Percentiles rank a stretch among this genome's conserved stretches.
phyloP scores from a whole-genome alignment of 495 filamentous ascomycete genomes.

The Coniosporium apollinis region DNA sequence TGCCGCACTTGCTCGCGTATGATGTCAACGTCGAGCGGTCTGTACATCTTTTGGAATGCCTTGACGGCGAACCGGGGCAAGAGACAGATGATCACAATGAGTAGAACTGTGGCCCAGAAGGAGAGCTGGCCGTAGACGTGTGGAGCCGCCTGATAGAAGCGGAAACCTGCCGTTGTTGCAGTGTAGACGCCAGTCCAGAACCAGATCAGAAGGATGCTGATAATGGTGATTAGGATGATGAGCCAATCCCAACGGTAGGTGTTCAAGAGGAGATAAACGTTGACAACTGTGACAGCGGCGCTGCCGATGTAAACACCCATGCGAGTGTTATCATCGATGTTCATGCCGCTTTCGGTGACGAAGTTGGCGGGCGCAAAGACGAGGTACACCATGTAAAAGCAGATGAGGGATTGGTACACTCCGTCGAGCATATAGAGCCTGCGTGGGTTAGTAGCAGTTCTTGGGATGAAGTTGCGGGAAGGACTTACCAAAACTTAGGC shows the following conservation, averaged over 20 bases:
- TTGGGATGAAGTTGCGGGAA: no score
- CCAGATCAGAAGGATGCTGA: conserved; percentile 80
- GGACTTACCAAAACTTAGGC: conserved; percentile 77
- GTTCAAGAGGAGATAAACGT: conserved; percentile 87
- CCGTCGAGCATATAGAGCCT: conserved; percentile 95
- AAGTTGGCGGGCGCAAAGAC: conserved; percentile 52
- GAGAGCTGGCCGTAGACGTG: conserved; percentile 64
- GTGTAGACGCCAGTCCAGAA: conserved; percentile 95
- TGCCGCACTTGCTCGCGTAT: conserved; percentile 76
- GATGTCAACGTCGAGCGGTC: conserved; percentile 87
- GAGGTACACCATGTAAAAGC: conserved; percentile 82
- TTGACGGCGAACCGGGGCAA: conserved; percentile 78
- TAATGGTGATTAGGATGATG: conserved; percentile 55
- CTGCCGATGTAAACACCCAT: conserved; percentile 75
- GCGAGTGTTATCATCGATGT: conserved; percentile 56
- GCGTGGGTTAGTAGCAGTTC: background rate
- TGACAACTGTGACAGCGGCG: conserved; percentile 64
- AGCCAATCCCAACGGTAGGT: conserved; percentile 97
- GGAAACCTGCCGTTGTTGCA: conserved; percentile 41
- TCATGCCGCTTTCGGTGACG: conserved; percentile 47
- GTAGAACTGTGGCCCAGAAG: conserved; percentile 70
- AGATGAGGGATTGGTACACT: conserved; percentile 81
- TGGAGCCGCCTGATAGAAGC: conserved; percentile 62
- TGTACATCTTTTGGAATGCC: conserved; percentile 77
- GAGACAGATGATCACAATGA: conserved; percentile 62